Base-by-base conservation (phyloP, 2,329 filamentous ascomycete species). In the Calcarisporium arbuscula region DNA sequence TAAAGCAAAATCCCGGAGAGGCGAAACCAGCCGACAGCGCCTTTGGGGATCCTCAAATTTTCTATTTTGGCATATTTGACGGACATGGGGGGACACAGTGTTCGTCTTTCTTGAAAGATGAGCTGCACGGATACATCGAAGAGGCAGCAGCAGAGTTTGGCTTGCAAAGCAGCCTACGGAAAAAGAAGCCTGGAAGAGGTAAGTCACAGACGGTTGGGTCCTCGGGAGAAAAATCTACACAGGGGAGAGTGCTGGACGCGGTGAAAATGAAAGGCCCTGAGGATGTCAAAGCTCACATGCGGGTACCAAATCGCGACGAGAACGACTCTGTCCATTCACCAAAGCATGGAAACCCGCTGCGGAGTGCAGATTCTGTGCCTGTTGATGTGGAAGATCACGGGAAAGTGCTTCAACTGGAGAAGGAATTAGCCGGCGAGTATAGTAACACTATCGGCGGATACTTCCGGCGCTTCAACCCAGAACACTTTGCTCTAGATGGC, bases 21-120 rank as follows among this genome's bases (percentile, higher is more conserved):
- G 79, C 74, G 32, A 85, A 74, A 17, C 77, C 70, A 8, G 85
- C 86, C 6, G 84, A 85, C 38, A 84, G 81, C 44, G 77, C 84
- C 2, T 84, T 77, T 43, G 90, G 90, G 3, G 90, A 96, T 53
- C 90, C 90, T 2, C 90, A 96, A 56, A 82, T 96, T 21, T 98
- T 98, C 60, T 98, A 96, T 60, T 98, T 95, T 69, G 89, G 77
- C 2, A 80, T 96, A 2, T 98, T 96, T 52, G 92, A 98, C 59
- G 92, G 92, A 4, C 92, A 98, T 62, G 92, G 92, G 8, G 92
- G 92, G 15, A 74, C 68, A 15, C 85, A 95, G 56, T 96, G 92
- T 58, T 88, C 87, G 40, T 80, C 82, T 14, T 96, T 95, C 49
- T 61, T 96, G 46, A 74, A 80, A 38, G 85, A 95, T 40, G 77